Evolutionary conservation across 257 asterid species (phyloP), one percentile per base, ranked within the genome.

Genomic region (Solanum paucissectum): DNA sequence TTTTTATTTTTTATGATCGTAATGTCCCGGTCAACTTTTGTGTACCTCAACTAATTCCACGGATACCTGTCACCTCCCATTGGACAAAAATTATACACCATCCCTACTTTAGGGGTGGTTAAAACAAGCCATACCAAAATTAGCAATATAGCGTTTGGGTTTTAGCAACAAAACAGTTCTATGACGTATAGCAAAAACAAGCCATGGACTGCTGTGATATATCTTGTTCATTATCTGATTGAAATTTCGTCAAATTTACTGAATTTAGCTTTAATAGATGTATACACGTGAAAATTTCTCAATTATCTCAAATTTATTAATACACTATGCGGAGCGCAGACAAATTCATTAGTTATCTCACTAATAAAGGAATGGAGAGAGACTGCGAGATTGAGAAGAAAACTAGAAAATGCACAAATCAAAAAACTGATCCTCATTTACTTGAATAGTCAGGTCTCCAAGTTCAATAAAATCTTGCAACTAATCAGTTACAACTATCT

Each of bases 1-100:
- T 37, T 49, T 2, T 20, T 55, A 55, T 49, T 49, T 12, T 6
- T 46, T 6, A 55, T 55, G 0, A 55, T 0, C 4, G 23, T 18
- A 3, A 2, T 18, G 64, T 0, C 10, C 9, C 8, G 0, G 0
- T 1, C 25, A 4, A 7, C 0, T 55, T 55, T 20, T 4, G 0
- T 55, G 12, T 2, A 55, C 11, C 66, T 55, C 0, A 4, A 55
- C 25, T 55, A 55, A 18, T 55, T 18, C 1, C 3, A 20, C n/a
- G 7, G 0, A 7, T 18, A 55, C 3, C 11, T 55, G 0, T 20
- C 25, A 55, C 64, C 64, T 11, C 46, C 1, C 11, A 40, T 11
- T 11, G n/a, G 8, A 40, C 62, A 18, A 14, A 16, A 6, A 6
- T 16, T 52, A 20, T 5, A 52, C 23, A 18, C 8, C 9, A 64